Base-by-base conservation (phyloP, 306 rosid species). In the Pterocarpus santalinus region DNA sequence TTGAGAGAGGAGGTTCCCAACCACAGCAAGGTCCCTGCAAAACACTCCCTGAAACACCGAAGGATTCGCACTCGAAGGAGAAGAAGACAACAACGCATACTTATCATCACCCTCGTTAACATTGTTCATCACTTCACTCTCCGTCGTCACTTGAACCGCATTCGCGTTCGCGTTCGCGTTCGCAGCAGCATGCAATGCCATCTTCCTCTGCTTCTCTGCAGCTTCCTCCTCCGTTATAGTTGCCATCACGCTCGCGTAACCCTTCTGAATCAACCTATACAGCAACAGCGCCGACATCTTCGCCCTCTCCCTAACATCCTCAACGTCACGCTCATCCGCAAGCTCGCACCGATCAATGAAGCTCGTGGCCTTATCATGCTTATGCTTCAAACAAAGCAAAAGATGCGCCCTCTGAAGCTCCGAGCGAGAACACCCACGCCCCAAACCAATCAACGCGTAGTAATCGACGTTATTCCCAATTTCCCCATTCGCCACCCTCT, bases 351-450 rank as follows among this genome's bases (percentile, higher is more conserved):
- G 78, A 1, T 95, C 99, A 8, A 95, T 89, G 28, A 95, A 95
- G 41, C 44, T 36, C 0, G 49, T 88, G 0, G 98, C 86, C 63
- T 93, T 95, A 61, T 95, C 99, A 0, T 96, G 98, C 55, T 95
- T 95, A 78, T 95, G 97, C 65, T 91, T 81, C 66, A 95, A 81
- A 73, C 91, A 87, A 7, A 95, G 85, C 78, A 95, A 69, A 39
- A 93, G 77, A 70, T 95, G 90, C 3, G 92, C 94, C 47, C 95
- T 89, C 77, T 93, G 96, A 28, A 95, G 77, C 69, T 95, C 99
- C 0, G 99, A 89, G 61, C 94, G 82, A 2, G 94, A 82, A 75
- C 99, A 95, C 5, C 99, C 98, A 0, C 99, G 90, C n/a, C 98
- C 76, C 51, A 95, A 30, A 8, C 98, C 98, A 14, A 95, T 95